phyloP scores from a whole-genome alignment of 148 eudicot genomes.

The Diospyros kaki region DNA sequence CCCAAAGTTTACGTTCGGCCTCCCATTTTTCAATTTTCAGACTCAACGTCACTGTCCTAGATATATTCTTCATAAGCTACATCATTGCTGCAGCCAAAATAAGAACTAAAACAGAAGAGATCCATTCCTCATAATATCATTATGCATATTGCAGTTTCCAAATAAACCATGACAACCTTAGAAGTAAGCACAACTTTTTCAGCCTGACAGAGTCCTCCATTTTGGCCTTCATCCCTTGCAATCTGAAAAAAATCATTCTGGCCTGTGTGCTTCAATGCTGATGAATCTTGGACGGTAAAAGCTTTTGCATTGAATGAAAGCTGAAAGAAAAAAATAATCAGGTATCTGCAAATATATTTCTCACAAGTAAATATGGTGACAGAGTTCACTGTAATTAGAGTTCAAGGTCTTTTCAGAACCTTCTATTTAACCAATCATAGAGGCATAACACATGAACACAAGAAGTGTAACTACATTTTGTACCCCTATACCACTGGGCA shows the following conservation, averaged over 20 bases:
- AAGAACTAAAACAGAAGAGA: neutral
- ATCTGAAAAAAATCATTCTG: slow-evolving; percentile 3
- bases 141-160: neutral
- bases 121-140: neutral
- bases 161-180: slow-evolving; percentile 6
- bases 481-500: no score
- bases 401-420: no score
- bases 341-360: neutral
- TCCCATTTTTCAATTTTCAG: no score
- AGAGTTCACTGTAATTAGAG: no score
- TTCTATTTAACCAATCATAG: no score
- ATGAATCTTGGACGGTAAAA: slow-evolving; percentile 13
- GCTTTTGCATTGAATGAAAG: neutral
- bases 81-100: neutral
- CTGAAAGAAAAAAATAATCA: slow-evolving; percentile 13
- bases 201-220: slow-evolving; percentile 10
- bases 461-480: no score
- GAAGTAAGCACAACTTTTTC: slow-evolving; percentile 7
- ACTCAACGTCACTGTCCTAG: neutral
- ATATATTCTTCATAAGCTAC: neutral
- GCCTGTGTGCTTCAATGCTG: slow-evolving; percentile 5
- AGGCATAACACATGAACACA: no score
- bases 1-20: no score
- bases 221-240: slow-evolving; percentile 9
- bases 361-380: neutral